Evolutionary conservation across 306 rosid genomes (phyloP).

Genomic region (Mimosa pudica): DNA sequence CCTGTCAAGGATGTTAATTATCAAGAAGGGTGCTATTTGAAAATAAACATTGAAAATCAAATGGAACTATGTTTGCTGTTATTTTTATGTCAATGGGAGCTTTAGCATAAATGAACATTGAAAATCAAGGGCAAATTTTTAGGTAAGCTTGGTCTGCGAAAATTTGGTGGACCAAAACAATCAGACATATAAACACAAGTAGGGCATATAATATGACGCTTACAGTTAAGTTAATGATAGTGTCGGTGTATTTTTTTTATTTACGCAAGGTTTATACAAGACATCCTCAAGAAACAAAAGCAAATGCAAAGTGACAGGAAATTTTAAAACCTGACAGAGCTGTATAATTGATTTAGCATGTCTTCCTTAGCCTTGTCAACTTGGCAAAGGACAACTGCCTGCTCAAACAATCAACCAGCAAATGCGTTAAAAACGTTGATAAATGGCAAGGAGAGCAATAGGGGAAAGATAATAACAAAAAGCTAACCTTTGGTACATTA

Average conservation of each 20-base stretch:
- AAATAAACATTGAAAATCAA: too few relatives aligned
- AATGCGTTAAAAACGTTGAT: conserved; percentile 33
- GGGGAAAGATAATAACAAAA: conserved; percentile 7
- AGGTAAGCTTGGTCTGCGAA: background rate
- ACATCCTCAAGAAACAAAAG: conserved; percentile 19
- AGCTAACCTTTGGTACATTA: conserved; percentile 85
- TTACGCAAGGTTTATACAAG: background rate
- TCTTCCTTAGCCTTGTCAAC: conserved; percentile 98
- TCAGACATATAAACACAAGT: background rate
- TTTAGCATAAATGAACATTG: background rate
- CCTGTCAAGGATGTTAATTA: background rate
- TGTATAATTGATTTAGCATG: conserved; percentile 92
- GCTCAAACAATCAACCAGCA: conserved; percentile 48
- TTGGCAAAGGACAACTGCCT: conserved; percentile 99
- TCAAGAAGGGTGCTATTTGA: background rate
- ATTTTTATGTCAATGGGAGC: background rate
- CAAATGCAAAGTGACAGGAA: conserved; percentile 26
- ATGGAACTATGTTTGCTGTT: background rate
- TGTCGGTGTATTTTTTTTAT: too few relatives aligned
- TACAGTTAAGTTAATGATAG: too few relatives aligned
- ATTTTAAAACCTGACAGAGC: conserved; percentile 76
- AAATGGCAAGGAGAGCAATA: background rate
- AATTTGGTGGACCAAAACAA: background rate
- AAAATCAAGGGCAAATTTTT: background rate
- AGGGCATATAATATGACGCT: background rate